Evolutionary conservation across 805 yeast genomes (phyloP).

Genomic region (Yueomyces sinensis): DNA sequence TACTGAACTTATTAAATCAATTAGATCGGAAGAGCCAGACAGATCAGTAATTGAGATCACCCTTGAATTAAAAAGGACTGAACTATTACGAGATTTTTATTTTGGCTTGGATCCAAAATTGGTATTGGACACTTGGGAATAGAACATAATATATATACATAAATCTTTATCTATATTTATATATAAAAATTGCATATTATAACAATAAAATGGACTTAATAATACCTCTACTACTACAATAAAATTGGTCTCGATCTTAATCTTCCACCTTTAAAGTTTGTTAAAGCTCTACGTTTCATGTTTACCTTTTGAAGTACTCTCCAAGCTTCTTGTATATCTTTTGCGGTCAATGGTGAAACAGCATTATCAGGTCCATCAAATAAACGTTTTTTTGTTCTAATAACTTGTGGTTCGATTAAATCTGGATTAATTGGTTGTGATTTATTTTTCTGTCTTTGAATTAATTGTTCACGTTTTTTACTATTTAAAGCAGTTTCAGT

Average conservation of each 20-base stretch:
- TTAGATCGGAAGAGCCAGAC: slow-evolving; percentile 6
- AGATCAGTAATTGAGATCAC: slow-evolving; percentile 10
- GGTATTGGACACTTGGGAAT: slow-evolving; percentile 12
- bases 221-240: background rate
- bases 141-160: background rate
- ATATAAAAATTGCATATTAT: background rate
- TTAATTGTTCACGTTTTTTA: slow-evolving; percentile 50
- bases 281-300: slow-evolving; percentile 46
- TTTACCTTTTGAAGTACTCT: slow-evolving; percentile 51
- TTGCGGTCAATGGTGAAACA: slow-evolving; percentile 62
- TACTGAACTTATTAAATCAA: slow-evolving; percentile 5
- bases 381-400: slow-evolving; percentile 40
- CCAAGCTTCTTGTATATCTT: slow-evolving; percentile 86
- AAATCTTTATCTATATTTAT: background rate
- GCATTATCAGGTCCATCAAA: slow-evolving; percentile 86
- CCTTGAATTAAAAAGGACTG: slow-evolving; percentile 8
- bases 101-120: slow-evolving; percentile 15
- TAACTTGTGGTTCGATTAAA: slow-evolving; percentile 27
- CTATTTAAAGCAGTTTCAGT: slow-evolving; percentile 85
- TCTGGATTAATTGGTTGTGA: slow-evolving; percentile 23
- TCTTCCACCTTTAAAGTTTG: slow-evolving; percentile 50
- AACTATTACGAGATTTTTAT: slow-evolving; percentile 12
- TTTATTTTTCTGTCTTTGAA: slow-evolving; percentile 28
- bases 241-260: slow-evolving; percentile 19
- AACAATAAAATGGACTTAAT: background rate